Percentiles rank a stretch among this genome's conserved stretches.
These are phyloP conservation scores for Davidsoniella neocaledoniae DNA, from an alignment of 2,329 filamentous ascomycete species.

Conservation along the genomic window DNA sequence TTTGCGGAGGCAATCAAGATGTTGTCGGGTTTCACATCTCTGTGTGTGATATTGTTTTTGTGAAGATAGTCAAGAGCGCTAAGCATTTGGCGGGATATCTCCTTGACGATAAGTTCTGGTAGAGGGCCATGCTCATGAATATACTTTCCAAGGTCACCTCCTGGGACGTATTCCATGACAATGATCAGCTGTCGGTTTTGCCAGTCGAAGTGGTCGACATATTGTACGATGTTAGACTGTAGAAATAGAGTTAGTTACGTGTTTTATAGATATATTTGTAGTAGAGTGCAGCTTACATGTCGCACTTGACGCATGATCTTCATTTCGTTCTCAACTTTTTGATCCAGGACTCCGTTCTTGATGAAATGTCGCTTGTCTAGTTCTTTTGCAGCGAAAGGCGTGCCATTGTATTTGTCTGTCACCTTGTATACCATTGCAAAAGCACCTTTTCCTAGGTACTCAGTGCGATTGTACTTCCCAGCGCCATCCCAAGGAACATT, in stretches of 20 bases:
- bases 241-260: slow-evolving; percentile 15
- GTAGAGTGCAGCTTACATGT: slow-evolving; percentile 43
- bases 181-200: slow-evolving; percentile 77
- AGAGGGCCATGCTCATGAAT: slow-evolving; percentile 46
- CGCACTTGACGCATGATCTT: slow-evolving; percentile 76
- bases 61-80: slow-evolving; percentile 78
- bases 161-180: slow-evolving; percentile 82
- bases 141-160: slow-evolving; percentile 66
- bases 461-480: slow-evolving; percentile 65
- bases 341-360: slow-evolving; percentile 77
- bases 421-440: slow-evolving; percentile 90
- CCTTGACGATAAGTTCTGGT: slow-evolving; percentile 49
- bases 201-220: slow-evolving; percentile 75
- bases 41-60: slow-evolving; percentile 75
- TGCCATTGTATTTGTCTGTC: slow-evolving; percentile 68
- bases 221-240: slow-evolving; percentile 65
- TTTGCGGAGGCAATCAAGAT: slow-evolving; percentile 63
- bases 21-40: slow-evolving; percentile 98
- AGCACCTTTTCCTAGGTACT: slow-evolving; percentile 74
- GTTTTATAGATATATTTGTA: background rate
- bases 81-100: slow-evolving; percentile 60
- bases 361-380: slow-evolving; percentile 85
- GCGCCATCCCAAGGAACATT: slow-evolving; percentile 55
- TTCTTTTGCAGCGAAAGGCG: slow-evolving; percentile 81
- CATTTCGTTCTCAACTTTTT: slow-evolving; percentile 94